Percentiles rank a stretch among this genome's conserved stretches.
These are phyloP conservation scores for Schizochytrium sp. DNA, from an alignment of 108 stramenopile species.

Conservation along the genomic window DNA sequence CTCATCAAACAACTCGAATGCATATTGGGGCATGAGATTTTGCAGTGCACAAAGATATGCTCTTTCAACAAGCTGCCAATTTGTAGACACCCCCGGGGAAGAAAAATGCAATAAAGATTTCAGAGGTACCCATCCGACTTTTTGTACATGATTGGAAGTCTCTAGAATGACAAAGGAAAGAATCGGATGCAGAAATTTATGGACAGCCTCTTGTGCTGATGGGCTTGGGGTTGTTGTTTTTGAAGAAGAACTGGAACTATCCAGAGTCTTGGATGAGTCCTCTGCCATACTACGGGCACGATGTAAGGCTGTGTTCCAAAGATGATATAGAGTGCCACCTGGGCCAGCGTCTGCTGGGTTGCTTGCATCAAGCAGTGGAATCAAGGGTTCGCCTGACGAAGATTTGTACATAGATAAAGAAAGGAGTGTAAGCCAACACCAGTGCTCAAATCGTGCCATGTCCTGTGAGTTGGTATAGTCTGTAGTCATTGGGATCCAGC, in stretches of 20 bases:
- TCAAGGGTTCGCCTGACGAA: conserved; percentile 6
- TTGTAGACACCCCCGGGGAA: conserved; percentile 10
- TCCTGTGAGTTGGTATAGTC: conserved; percentile 54
- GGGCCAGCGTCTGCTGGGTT: neutral
- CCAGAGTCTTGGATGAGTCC: neutral
- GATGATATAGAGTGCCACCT: neutral
- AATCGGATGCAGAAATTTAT: neutral
- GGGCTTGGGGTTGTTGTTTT: neutral
- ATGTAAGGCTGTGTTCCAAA: conserved; percentile 3
- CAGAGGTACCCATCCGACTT: conserved; percentile 9
- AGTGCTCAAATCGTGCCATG: conserved; percentile 32
- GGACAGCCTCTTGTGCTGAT: neutral
- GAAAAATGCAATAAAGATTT: conserved; percentile 8
- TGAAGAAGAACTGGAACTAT: too few relatives aligned
- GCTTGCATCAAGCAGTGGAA: conserved; percentile 9
- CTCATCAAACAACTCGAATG: conserved; percentile 14
- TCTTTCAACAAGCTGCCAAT: conserved; percentile 1
- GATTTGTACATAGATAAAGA: conserved; percentile 2
- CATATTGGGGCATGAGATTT: neutral
- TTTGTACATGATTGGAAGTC: neutral
- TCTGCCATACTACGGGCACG: neutral
- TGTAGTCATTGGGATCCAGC: conserved; percentile 29
- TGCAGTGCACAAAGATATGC: conserved; percentile 9
- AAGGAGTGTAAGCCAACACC: conserved; percentile 22
- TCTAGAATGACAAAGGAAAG: neutral